phyloP scores from a whole-genome alignment of 2,329 filamentous ascomycete species.

The Pseudocercospora eumusae region DNA sequence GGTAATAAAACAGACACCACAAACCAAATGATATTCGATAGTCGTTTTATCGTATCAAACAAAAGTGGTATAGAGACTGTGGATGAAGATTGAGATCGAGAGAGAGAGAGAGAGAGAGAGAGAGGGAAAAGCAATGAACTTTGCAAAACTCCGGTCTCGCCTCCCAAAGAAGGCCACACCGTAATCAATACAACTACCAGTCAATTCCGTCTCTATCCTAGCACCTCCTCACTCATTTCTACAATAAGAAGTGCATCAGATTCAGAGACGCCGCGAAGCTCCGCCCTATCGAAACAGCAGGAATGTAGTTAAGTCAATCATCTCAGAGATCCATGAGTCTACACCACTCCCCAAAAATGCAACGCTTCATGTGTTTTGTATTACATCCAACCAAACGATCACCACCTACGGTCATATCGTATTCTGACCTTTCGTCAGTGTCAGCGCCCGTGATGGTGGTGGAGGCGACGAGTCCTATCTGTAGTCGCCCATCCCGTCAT shows the following conservation, averaged over 20 bases:
- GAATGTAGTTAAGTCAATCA: neutral
- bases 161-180: neutral
- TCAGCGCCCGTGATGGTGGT: neutral
- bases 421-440: neutral
- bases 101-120: no score
- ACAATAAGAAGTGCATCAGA: neutral
- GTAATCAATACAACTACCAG: neutral
- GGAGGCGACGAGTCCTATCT: slow-evolving; percentile 14
- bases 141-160: neutral
- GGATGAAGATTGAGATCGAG: no score
- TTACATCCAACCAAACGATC: neutral
- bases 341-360: neutral
- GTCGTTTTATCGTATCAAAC: no score
- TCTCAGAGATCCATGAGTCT: neutral
- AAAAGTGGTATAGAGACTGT: no score
- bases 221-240: neutral
- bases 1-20: no score
- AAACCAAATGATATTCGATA: no score
- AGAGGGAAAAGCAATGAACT: no score
- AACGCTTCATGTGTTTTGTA: neutral
- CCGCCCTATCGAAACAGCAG: neutral
- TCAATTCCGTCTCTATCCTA: neutral
- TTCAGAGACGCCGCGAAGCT: neutral
- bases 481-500: slow-evolving; percentile 18
- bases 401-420: neutral